Conservation (phyloP, 306 rosid genomes). For the Vachellia pachyceras region DNA sequence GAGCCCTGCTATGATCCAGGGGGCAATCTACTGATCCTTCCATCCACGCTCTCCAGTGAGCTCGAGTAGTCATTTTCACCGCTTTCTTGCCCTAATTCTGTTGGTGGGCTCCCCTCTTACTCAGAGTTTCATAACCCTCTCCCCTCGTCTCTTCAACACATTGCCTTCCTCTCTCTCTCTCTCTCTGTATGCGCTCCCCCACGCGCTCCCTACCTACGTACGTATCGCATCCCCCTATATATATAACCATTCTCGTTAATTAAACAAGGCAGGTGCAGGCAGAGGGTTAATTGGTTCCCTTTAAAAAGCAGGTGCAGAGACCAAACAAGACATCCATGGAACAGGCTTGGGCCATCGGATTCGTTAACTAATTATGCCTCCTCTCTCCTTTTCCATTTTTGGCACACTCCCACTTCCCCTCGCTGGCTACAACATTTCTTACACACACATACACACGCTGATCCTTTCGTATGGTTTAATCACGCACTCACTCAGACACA, state of each 20-base stretch:
- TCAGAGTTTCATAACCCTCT: not conserved
- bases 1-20: not conserved
- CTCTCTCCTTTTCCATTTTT: slow-evolving; percentile 4
- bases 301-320: not conserved
- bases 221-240: too few relatives aligned
- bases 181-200: too few relatives aligned
- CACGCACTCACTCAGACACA: not conserved
- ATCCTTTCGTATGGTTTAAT: too few relatives aligned
- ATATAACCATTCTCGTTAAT: too few relatives aligned
- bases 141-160: not conserved
- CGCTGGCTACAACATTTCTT: too few relatives aligned
- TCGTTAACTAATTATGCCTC: not conserved
- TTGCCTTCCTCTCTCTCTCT: too few relatives aligned
- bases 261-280: too few relatives aligned
- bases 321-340: not conserved
- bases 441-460: too few relatives aligned
- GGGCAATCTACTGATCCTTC: not conserved
- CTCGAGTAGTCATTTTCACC: slow-evolving; percentile 24
- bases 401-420: slow-evolving; percentile 3
- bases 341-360: not conserved
- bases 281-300: not conserved
- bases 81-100: not conserved
- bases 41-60: too few relatives aligned
- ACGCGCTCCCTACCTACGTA: too few relatives aligned
- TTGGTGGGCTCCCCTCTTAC: not conserved